Percentiles rank a stretch among this genome's conserved stretches.
These are phyloP conservation scores for Yamadazyma sp. DNA, from an alignment of 805 yeast genomes.

Conservation along the genomic window DNA sequence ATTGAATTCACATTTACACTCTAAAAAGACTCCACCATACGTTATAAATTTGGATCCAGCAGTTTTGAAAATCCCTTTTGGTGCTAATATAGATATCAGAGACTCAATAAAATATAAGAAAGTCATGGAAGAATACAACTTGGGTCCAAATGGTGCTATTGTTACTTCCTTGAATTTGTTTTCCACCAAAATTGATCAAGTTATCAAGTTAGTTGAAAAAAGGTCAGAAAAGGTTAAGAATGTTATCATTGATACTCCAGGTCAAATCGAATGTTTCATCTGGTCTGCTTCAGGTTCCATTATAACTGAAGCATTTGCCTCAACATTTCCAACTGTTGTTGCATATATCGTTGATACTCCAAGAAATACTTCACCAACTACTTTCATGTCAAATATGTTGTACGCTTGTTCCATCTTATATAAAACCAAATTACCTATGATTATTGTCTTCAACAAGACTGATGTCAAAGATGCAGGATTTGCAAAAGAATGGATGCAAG, in stretches of 20 bases:
- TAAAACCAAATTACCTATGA: slow-evolving; percentile 95
- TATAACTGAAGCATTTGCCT: slow-evolving; percentile 94
- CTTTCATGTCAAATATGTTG: slow-evolving; percentile 97
- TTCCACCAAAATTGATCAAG: slow-evolving; percentile 95
- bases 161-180: slow-evolving; percentile 91
- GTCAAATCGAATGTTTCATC: slow-evolving; percentile 96
- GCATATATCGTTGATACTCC: slow-evolving; percentile 98
- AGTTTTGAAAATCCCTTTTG: slow-evolving; percentile 88
- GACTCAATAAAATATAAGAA: slow-evolving; percentile 94
- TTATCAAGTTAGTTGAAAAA: slow-evolving; percentile 78
- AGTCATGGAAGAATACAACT: slow-evolving; percentile 91
- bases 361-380: slow-evolving; percentile 88
- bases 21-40: slow-evolving; percentile 74
- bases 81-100: slow-evolving; percentile 91
- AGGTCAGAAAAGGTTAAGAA: slow-evolving; percentile 56
- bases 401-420: slow-evolving; percentile 96
- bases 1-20: slow-evolving; percentile 81
- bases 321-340: slow-evolving; percentile 90
- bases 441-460: slow-evolving; percentile 91
- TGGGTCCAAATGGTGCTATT: slow-evolving; percentile 98
- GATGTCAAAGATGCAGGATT: slow-evolving; percentile 83
- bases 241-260: slow-evolving; percentile 94
- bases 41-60: slow-evolving; percentile 96
- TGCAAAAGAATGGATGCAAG: slow-evolving; percentile 97
- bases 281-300: slow-evolving; percentile 99